Evolutionary conservation across 73 alveolate species (phyloP), one percentile per base, ranked within the genome.

Genomic region (Paramecium primaurelia): DNA sequence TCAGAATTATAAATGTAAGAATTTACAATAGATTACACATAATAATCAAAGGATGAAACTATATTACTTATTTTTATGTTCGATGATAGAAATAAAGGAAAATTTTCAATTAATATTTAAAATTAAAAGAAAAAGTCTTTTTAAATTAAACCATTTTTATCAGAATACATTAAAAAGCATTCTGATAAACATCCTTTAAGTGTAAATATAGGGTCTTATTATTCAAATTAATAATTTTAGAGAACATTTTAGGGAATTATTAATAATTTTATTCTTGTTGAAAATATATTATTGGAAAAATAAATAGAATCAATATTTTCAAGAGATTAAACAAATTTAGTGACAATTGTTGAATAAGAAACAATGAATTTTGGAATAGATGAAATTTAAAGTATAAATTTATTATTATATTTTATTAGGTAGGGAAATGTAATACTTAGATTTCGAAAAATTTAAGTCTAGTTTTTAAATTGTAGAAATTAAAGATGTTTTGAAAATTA

Each of bases 401-500:
- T 34, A 22, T 68, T 20, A 12, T 14, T 68, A 22, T 68, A 68
- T 14, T 0, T 28, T 3, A 25, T 68, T 68, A 32, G 40, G 40
- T 37, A 37, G 87, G 36, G 87, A 40, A 34, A 73, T 73, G 34
- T 26, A 80, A 14, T 80, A 45, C 58, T 80, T 80, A 49, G 91
- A 80, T 25, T 32, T 80, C 8, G 91, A 80, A 4, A 80, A 80
- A 49, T 80, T 80, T 47, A 80, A 80, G 28, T 40, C 75, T 3
- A 18, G 75, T 16, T 44, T 80, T 30, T 26, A 30, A 26, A n/a
- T 45, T n/a, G 73, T 80, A 8, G 91, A 80, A 16, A 45, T 80
- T 14, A 80, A 47, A 36, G 91, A 80, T 80, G 91, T 36, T 8
- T 25, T 80, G 51, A 80, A 80, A 28, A 44, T 73, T 73, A 73